These are phyloP conservation scores for Arthrobotrys conoides DNA, from an alignment of 2,329 filamentous ascomycete genomes.

Conservation along the genomic window DNA sequence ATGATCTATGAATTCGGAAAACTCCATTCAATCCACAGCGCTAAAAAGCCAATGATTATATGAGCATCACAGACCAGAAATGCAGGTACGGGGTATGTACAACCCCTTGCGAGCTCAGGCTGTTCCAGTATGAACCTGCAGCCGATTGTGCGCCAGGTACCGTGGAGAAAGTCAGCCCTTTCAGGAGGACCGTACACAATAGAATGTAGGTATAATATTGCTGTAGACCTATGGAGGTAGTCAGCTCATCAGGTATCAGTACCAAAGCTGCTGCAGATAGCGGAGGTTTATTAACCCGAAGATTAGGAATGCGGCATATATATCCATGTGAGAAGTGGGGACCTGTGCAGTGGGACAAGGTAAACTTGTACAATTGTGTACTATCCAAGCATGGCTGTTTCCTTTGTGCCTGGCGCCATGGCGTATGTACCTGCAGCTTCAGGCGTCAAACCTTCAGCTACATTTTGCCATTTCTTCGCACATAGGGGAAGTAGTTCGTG, in stretches of 20 bases:
- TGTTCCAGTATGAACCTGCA: not conserved
- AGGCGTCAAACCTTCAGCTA: not conserved
- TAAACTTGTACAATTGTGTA: not conserved
- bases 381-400: not conserved
- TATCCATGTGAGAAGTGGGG: not conserved
- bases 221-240: no score
- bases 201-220: no score
- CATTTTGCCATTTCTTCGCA: not conserved
- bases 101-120: not conserved
- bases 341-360: not conserved
- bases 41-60: no score
- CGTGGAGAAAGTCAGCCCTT: not conserved
- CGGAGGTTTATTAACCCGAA: not conserved
- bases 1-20: no score
- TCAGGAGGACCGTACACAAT: no score
- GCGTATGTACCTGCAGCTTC: slow-evolving; percentile 2
- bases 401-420: not conserved
- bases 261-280: no score
- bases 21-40: no score
- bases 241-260: no score
- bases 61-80: not conserved
- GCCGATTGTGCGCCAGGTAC: not conserved
- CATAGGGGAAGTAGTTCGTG: not conserved
- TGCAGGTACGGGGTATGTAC: not conserved
- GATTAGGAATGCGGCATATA: not conserved